Percentiles rank a stretch among this genome's conserved stretches.
Evolutionary conservation across 495 filamentous ascomycete genomes (phyloP).

Genomic region (Lepidopterella palustris): DNA sequence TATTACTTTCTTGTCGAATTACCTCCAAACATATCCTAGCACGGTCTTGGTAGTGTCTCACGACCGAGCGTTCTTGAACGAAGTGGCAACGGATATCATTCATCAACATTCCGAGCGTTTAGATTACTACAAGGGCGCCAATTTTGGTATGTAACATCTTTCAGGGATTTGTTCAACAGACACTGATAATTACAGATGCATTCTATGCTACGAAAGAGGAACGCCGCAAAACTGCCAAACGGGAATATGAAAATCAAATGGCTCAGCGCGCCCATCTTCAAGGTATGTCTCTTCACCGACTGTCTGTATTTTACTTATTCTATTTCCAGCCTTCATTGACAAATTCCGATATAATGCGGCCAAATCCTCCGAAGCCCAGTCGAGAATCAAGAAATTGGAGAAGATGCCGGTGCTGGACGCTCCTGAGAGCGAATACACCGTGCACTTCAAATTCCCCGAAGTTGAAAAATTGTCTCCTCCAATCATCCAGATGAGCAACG

Average conservation of each 20-base stretch:
- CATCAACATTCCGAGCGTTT: constrained; percentile 96
- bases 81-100: constrained; percentile 98
- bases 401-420: constrained; percentile 87
- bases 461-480: constrained; percentile 96
- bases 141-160: constrained; percentile 55
- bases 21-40: constrained; percentile 88
- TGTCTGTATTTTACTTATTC: background rate
- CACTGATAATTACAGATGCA: constrained; percentile 50
- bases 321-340: constrained; percentile 79
- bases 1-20: constrained; percentile 97
- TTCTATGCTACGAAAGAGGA: constrained; percentile 99
- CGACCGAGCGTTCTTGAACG: constrained; percentile 97
- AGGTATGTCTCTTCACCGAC: constrained; percentile 25
- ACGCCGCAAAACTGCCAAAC: constrained; percentile 89
- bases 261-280: constrained; percentile 81
- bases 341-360: constrained; percentile 99
- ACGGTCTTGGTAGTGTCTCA: constrained; percentile 96
- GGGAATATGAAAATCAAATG: constrained; percentile 99
- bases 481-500: constrained; percentile 93
- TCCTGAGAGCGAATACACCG: constrained; percentile 89
- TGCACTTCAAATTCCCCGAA: constrained; percentile 96
- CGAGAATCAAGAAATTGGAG: constrained; percentile 97
- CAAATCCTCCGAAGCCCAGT: constrained; percentile 97
- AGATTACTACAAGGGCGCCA: constrained; percentile 97
- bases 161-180: background rate